These are phyloP conservation scores for Penicillium concentricum DNA, from an alignment of 2,329 filamentous ascomycete species.

Conservation along the genomic window DNA sequence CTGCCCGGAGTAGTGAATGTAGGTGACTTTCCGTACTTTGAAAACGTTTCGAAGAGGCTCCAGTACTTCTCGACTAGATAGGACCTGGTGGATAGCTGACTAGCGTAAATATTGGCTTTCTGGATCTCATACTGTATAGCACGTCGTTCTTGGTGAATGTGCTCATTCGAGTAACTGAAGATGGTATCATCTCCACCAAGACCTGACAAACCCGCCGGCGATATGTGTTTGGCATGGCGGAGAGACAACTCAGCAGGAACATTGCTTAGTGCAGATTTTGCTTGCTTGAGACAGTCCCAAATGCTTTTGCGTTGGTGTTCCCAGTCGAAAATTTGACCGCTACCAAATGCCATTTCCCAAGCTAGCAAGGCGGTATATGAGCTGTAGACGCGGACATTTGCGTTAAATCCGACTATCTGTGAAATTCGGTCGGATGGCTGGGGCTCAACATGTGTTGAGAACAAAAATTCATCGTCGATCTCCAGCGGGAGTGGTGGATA, in stretches of 20 bases:
- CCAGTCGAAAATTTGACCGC: constrained; percentile 73
- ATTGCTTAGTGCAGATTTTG: constrained; percentile 66
- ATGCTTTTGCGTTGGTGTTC: constrained; percentile 73
- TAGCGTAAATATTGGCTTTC: constrained; percentile 85
- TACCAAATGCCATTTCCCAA: constrained; percentile 79
- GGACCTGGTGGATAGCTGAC: constrained; percentile 75
- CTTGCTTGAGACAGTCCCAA: constrained; percentile 66
- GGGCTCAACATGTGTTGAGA: constrained; percentile 65
- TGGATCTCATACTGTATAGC: constrained; percentile 79
- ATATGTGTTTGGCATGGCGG: constrained; percentile 27
- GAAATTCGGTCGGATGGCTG: constrained; percentile 69
- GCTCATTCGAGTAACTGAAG: constrained; percentile 29
- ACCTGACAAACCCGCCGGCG: constrained; percentile 7
- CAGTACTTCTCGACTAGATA: constrained; percentile 87
- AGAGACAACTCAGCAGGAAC: constrained; percentile 69
- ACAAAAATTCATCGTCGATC: constrained; percentile 80
- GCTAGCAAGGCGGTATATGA: constrained; percentile 77
- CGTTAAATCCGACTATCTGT: constrained; percentile 75
- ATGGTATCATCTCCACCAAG: constrained; percentile 19
- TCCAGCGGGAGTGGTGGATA: constrained; percentile 79
- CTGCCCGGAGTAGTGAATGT: constrained; percentile 13
- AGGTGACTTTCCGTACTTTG: constrained; percentile 23
- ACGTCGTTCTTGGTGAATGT: constrained; percentile 28
- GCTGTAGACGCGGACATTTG: constrained; percentile 72
- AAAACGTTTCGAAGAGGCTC: constrained; percentile 67